phyloP scores from a whole-genome alignment of 129 eudicot genomes.

The Smallanthus sonchifolius region DNA sequence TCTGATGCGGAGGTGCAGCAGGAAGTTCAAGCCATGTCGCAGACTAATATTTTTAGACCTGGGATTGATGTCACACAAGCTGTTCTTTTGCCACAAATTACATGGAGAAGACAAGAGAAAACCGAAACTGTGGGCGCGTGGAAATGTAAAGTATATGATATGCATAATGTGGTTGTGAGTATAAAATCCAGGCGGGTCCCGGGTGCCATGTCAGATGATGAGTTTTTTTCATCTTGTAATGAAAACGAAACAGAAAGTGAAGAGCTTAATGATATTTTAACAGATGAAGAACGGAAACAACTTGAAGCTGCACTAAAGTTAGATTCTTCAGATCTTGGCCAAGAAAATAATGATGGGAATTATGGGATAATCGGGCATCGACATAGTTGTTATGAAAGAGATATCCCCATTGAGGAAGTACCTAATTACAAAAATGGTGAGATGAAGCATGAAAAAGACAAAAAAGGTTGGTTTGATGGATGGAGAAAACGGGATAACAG shows the following conservation, averaged over 20 bases:
- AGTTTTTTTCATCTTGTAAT: constrained; percentile 53
- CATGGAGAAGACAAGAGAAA: constrained; percentile 79
- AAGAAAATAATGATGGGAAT: constrained; percentile 40
- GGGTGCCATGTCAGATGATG: constrained; percentile 92
- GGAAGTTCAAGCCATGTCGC: constrained; percentile 83
- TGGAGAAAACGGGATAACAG: constrained; percentile 60
- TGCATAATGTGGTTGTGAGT: constrained; percentile 83
- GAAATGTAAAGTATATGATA: constrained; percentile 85
- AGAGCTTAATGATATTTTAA: constrained; percentile 56
- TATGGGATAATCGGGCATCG: constrained; percentile 49
- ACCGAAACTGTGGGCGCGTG: constrained; percentile 67
- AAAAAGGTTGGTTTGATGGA: constrained; percentile 74
- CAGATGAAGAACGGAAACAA: constrained; percentile 75
- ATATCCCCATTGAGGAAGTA: constrained; percentile 47
- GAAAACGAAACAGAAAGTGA: constrained; percentile 76
- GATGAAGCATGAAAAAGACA: constrained; percentile 50
- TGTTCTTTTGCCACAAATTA: constrained; percentile 69
- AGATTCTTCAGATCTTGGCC: constrained; percentile 46
- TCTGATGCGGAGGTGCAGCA: constrained; percentile 74
- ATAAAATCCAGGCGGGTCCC: constrained; percentile 85
- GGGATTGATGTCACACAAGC: constrained; percentile 90
- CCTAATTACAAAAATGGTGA: constrained; percentile 43
- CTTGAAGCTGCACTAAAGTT: constrained; percentile 74
- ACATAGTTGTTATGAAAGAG: constrained; percentile 67
- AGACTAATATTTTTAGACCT: constrained; percentile 76